Percentiles rank a stretch among this genome's conserved stretches.
Evolutionary conservation across 2,329 filamentous ascomycete species (phyloP).

Genomic region (Fonsecaea nubica): DNA sequence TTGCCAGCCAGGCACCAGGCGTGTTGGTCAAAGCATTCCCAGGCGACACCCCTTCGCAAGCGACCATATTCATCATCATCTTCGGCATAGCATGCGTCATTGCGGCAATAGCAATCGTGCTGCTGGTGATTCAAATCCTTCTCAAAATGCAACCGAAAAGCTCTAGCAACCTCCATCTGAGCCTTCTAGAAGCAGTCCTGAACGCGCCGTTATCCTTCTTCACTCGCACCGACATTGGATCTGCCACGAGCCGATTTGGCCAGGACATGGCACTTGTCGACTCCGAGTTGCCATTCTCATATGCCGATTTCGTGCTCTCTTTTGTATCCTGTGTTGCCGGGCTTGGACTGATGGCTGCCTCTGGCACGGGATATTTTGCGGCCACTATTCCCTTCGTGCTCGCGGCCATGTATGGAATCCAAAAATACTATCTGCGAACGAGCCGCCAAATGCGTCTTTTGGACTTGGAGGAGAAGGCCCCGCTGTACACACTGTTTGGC

Average conservation of each 20-base stretch:
- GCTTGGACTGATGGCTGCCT: slow-evolving; percentile 57
- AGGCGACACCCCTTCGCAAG: slow-evolving; percentile 27
- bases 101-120: slow-evolving; percentile 13
- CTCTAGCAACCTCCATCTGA: slow-evolving; percentile 58
- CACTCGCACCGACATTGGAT: slow-evolving; percentile 50
- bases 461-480: slow-evolving; percentile 67
- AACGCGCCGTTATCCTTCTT: slow-evolving; percentile 54
- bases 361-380: slow-evolving; percentile 55
- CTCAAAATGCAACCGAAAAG: slow-evolving; percentile 62
- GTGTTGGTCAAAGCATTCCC: slow-evolving; percentile 40
- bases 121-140: slow-evolving; percentile 53
- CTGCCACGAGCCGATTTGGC: slow-evolving; percentile 53
- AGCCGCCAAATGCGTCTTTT: slow-evolving; percentile 66
- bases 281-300: slow-evolving; percentile 51
- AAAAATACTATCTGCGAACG: slow-evolving; percentile 66
- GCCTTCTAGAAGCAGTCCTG: slow-evolving; percentile 57
- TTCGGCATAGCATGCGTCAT: slow-evolving; percentile 22
- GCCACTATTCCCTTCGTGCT: slow-evolving; percentile 60
- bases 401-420: slow-evolving; percentile 57
- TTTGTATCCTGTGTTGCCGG: slow-evolving; percentile 52
- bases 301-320: slow-evolving; percentile 41
- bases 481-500: slow-evolving; percentile 64
- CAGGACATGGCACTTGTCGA: slow-evolving; percentile 55
- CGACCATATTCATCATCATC: slow-evolving; percentile 27
- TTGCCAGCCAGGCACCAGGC: slow-evolving; percentile 25